Conservation (phyloP, 2,329 filamentous ascomycete species). For the Aspergillus fumigatiaffinis region DNA sequence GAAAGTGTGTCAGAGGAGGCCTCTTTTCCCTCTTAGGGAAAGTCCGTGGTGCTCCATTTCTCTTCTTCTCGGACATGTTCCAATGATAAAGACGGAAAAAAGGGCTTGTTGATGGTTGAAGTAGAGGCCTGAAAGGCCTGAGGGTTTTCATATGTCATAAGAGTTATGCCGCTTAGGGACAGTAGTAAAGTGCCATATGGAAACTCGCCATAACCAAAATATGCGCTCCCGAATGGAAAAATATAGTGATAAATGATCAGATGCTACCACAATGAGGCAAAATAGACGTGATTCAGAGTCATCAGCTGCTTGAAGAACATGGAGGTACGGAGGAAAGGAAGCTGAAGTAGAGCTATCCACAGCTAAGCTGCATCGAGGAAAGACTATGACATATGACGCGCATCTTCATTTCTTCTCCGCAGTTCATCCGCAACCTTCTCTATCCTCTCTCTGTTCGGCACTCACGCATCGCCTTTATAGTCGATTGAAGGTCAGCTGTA, state of each 20-base stretch:
- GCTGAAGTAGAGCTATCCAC: not conserved
- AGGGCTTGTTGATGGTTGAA: not conserved
- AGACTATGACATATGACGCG: conserved; percentile 6
- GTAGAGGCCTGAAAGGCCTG: conserved; percentile 2
- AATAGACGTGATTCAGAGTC: not conserved
- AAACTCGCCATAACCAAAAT: not conserved
- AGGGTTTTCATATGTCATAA: conserved; percentile 3
- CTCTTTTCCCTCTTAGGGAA: conserved; percentile 18
- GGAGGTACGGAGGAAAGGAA: not conserved
- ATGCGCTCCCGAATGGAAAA: no score
- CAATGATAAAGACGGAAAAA: not conserved
- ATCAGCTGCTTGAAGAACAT: not conserved
- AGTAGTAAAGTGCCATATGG: not conserved
- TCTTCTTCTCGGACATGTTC: conserved; percentile 5
- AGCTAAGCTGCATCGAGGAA: not conserved
- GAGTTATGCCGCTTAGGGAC: not conserved
- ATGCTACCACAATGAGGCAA: not conserved
- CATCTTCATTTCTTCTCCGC: not conserved
- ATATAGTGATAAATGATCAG: not conserved
- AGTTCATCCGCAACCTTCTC: not conserved
- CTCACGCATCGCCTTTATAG: not conserved
- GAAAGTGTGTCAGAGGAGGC: conserved; percentile 44
- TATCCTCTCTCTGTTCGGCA: not conserved
- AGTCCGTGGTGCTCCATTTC: not conserved
- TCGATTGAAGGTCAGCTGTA: not conserved